phyloP scores from a whole-genome alignment of 108 stramenopile genomes.

The Fistulifera pelliculosa region DNA sequence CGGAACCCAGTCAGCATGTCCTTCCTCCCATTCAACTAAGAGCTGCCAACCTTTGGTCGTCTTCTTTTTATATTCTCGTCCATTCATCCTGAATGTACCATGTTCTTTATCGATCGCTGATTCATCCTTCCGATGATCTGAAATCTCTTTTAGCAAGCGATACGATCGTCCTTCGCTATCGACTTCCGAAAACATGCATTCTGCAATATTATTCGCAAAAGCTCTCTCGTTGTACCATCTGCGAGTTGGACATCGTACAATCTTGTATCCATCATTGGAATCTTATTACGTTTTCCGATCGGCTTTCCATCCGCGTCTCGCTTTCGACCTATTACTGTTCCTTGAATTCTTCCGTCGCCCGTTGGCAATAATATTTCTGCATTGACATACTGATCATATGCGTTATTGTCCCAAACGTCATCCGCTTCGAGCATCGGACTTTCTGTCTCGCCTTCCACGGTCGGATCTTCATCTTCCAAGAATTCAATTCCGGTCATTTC shows the following conservation, averaged over 20 bases:
- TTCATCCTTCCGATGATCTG: slow-evolving; percentile 4
- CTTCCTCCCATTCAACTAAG: slow-evolving; percentile 31
- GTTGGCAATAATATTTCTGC: slow-evolving; percentile 8
- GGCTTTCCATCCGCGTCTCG: slow-evolving; percentile 11
- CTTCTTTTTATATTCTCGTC: slow-evolving; percentile 4
- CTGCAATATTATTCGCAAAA: slow-evolving; percentile 24
- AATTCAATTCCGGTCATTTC: not conserved
- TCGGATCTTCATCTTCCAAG: not conserved
- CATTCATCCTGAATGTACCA: not conserved
- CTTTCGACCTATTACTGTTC: slow-evolving; percentile 3
- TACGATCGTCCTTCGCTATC: slow-evolving; percentile 15
- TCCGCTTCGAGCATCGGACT: not conserved
- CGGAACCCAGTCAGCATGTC: slow-evolving; percentile 8
- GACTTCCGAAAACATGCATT: slow-evolving; percentile 16
- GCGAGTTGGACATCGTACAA: slow-evolving; percentile 17
- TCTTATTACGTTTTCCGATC: slow-evolving; percentile 6
- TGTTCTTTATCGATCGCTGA: not conserved
- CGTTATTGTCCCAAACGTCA: slow-evolving; percentile 1
- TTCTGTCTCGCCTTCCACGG: not conserved
- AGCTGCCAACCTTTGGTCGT: slow-evolving; percentile 45
- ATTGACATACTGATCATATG: slow-evolving; percentile 18
- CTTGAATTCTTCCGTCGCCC: slow-evolving; percentile 1
- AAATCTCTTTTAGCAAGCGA: not conserved
- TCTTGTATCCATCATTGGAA: slow-evolving; percentile 16
- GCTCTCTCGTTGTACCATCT: slow-evolving; percentile 5